phyloP scores from a whole-genome alignment of 192 early-diverging fungal genomes.

The Chytriomyces confervae region DNA sequence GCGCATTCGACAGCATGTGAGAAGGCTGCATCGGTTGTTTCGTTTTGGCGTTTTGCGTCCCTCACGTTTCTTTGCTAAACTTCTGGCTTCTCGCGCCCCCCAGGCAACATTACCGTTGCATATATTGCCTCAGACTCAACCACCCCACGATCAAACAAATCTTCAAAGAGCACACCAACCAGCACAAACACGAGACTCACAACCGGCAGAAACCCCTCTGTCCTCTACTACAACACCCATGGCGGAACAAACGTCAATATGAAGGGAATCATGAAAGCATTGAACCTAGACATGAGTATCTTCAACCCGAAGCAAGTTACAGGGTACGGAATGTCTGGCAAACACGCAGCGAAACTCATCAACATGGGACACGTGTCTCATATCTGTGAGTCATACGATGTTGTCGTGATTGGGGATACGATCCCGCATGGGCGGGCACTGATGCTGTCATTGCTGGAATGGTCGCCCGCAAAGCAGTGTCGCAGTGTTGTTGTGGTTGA shows the following conservation, averaged over 20 bases:
- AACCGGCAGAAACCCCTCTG: background rate
- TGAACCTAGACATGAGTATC: background rate
- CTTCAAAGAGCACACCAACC: background rate
- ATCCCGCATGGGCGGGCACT: conserved; percentile 28
- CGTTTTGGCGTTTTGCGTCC: background rate
- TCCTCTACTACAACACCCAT: conserved; percentile 31
- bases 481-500: background rate
- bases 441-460: background rate
- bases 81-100: background rate
- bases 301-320: conserved; percentile 25
- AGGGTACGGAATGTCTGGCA: background rate
- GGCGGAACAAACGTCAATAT: conserved; percentile 18
- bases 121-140: background rate
- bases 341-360: background rate
- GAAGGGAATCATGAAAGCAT: conserved; percentile 1
- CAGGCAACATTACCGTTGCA: background rate
- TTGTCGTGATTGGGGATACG: conserved; percentile 30
- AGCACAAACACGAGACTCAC: background rate
- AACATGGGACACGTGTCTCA: background rate
- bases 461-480: background rate
- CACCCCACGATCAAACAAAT: background rate
- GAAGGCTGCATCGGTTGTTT: background rate
- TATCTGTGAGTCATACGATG: conserved; percentile 8
- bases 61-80: background rate
- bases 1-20: background rate